Conservation (phyloP, 106 monocot species). For the Posidonia australis region DNA sequence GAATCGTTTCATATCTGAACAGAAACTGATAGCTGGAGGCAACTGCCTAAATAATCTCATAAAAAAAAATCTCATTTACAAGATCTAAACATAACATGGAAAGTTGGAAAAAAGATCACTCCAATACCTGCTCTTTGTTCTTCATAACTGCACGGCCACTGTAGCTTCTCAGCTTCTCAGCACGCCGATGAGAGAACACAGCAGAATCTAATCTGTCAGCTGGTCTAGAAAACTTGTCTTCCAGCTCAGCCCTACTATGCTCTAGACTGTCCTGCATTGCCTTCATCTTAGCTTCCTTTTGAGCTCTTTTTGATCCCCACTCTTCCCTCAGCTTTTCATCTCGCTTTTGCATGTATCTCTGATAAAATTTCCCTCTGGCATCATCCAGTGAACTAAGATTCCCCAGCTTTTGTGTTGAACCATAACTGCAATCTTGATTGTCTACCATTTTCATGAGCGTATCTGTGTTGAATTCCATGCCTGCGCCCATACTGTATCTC, state of each 20-base stretch:
- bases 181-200: constrained; percentile 2
- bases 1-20: no score
- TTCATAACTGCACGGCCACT: constrained; percentile 4
- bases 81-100: background rate
- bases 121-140: constrained; percentile 16
- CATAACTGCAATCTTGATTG: constrained; percentile 16
- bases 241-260: constrained; percentile 61
- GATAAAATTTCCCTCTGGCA: constrained; percentile 59
- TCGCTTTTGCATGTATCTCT: constrained; percentile 66
- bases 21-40: background rate
- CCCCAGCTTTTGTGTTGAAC: constrained; percentile 16
- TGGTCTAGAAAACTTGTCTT: constrained; percentile 32
- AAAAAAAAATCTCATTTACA: background rate
- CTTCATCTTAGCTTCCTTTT: constrained; percentile 76
- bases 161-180: constrained; percentile 16
- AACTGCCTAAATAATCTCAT: background rate
- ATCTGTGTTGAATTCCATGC: constrained; percentile 29
- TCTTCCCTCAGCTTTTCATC: constrained; percentile 73
- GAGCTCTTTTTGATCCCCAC: constrained; percentile 38
- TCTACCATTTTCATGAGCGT: constrained; percentile 35
- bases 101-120: background rate
- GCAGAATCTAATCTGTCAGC: constrained; percentile 11
- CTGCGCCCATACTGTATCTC: constrained; percentile 8
- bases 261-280: constrained; percentile 77
- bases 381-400: constrained; percentile 29